Conservation (phyloP, 1,139 yeast genomes). For the Pichia sp. region DNA sequence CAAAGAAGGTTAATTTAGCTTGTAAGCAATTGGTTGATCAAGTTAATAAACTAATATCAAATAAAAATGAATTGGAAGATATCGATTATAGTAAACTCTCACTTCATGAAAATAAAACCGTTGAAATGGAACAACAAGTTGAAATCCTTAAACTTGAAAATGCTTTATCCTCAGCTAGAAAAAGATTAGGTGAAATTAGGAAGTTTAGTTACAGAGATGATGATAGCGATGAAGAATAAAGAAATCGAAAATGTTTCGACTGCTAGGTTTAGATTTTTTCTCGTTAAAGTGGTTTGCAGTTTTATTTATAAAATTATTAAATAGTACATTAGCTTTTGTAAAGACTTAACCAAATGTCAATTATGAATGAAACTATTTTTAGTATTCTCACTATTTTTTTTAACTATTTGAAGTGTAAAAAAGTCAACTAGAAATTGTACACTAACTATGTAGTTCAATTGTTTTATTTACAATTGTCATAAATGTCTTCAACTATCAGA, state of each 20-base stretch:
- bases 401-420: too few species aligned
- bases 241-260: too few species aligned
- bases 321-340: too few species aligned
- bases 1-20: slow-evolving; percentile 64
- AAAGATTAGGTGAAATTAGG: slow-evolving; percentile 78
- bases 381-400: too few species aligned
- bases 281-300: too few species aligned
- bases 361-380: too few species aligned
- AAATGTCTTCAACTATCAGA: slow-evolving; percentile 19
- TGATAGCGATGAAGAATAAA: slow-evolving; percentile 41
- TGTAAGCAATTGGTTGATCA: slow-evolving; percentile 66
- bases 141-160: slow-evolving; percentile 81
- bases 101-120: slow-evolving; percentile 77
- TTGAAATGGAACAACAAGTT: slow-evolving; percentile 92
- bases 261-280: too few species aligned
- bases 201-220: slow-evolving; percentile 66
- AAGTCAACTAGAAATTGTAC: too few species aligned
- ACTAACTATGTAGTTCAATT: neutral
- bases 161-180: slow-evolving; percentile 64
- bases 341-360: too few species aligned
- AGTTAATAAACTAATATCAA: slow-evolving; percentile 34
- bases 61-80: slow-evolving; percentile 33
- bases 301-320: too few species aligned
- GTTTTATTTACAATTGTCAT: slow-evolving; percentile 10
- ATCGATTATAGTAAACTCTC: slow-evolving; percentile 66